Conservation (phyloP, 1,284 basidiomycete genomes). For the Microbotryum intermedium region DNA sequence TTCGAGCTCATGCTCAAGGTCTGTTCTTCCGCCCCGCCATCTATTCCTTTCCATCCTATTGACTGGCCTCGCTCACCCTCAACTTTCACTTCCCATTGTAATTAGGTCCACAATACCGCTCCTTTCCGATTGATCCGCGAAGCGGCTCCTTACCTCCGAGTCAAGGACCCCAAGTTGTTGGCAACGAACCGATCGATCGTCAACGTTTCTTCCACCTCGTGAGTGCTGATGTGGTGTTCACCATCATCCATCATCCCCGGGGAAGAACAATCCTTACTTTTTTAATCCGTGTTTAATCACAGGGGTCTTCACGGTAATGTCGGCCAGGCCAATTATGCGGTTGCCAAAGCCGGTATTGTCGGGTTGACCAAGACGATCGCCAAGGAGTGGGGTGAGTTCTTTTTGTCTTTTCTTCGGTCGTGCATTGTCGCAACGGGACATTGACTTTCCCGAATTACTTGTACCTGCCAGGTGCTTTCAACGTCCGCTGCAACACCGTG, state of each 20-base stretch:
- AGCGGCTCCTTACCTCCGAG: slow-evolving; percentile 71
- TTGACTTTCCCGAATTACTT: too few species aligned
- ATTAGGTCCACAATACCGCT: slow-evolving; percentile 57
- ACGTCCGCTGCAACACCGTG: slow-evolving; percentile 69
- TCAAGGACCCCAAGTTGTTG: slow-evolving; percentile 50
- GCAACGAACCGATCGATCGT: slow-evolving; percentile 64
- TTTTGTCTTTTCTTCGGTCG: not conserved
- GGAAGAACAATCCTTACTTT: too few species aligned
- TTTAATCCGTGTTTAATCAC: too few species aligned
- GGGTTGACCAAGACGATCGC: slow-evolving; percentile 63
- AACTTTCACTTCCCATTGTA: too few species aligned
- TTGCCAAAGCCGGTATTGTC: slow-evolving; percentile 59
- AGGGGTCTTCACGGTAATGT: slow-evolving; percentile 72
- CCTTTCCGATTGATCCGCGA: slow-evolving; percentile 76
- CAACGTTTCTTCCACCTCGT: slow-evolving; percentile 53
- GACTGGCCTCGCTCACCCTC: too few species aligned
- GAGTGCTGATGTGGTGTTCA: too few species aligned
- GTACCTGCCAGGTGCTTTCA: slow-evolving; percentile 45
- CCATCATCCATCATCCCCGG: too few species aligned
- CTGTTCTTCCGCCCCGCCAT: too few species aligned
- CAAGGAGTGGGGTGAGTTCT: slow-evolving; percentile 66
- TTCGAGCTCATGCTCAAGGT: slow-evolving; percentile 71
- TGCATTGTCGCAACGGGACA: too few species aligned
- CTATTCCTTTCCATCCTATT: too few species aligned
- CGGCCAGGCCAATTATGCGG: slow-evolving; percentile 63